These are phyloP conservation scores for Diplotaxis tenuifolia DNA, from an alignment of 345 rosid species.

Conservation along the genomic window DNA sequence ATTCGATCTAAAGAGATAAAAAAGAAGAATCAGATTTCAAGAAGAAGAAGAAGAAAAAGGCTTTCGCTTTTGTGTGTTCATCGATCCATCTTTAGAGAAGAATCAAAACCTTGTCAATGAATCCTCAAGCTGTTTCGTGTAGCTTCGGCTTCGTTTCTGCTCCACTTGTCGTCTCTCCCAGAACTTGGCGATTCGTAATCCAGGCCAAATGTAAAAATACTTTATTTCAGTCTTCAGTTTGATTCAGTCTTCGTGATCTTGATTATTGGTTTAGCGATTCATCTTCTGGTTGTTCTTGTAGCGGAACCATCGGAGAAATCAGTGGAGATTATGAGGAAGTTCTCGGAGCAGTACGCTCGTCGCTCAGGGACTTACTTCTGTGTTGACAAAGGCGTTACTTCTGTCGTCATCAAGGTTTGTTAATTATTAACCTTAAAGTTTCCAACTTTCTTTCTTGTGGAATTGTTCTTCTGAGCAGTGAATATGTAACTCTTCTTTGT, in stretches of 20 bases:
- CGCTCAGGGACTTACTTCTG: constrained; percentile 93
- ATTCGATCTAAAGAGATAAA: constrained; percentile 7
- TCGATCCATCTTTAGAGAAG: constrained; percentile 17
- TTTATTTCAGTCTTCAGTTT: background rate
- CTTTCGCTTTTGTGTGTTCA: background rate
- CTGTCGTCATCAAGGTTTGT: constrained; percentile 89
- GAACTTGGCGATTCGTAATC: constrained; percentile 42
- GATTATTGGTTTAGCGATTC: background rate
- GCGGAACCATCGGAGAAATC: constrained; percentile 91
- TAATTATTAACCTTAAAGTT: background rate
- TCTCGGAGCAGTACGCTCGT: constrained; percentile 96
- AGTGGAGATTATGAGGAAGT: constrained; percentile 92
- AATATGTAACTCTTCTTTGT: background rate
- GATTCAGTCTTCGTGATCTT: background rate
- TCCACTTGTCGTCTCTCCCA: constrained; percentile 41
- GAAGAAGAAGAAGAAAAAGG: background rate
- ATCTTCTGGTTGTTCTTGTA: constrained; percentile 13
- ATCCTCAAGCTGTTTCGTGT: constrained; percentile 52
- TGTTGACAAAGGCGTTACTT: constrained; percentile 85
- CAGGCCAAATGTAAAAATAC: constrained; percentile 46
- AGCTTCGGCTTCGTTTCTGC: constrained; percentile 44
- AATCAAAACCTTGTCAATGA: constrained; percentile 30
- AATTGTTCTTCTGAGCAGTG: background rate
- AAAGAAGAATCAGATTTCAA: constrained; percentile 10
- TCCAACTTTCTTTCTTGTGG: background rate